Conservation (phyloP, 2,329 filamentous ascomycete species). For the Ceratocystis huliohia region DNA sequence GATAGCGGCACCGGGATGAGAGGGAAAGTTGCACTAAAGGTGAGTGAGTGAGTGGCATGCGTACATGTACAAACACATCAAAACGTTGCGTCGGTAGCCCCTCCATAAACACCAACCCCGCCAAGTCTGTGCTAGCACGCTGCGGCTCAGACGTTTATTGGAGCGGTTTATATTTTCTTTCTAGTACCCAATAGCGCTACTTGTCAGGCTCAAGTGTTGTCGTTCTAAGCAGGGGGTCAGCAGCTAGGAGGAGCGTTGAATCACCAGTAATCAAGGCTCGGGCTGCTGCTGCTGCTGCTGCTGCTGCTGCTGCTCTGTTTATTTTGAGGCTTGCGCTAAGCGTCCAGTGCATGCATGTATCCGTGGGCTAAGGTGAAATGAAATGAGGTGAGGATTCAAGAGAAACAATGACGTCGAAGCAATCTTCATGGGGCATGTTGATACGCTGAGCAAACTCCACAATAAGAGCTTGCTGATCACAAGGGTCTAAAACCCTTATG, state of each 20-base stretch:
- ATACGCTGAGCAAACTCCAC: neutral
- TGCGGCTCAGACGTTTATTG: slow-evolving; percentile 6
- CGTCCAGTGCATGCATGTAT: neutral
- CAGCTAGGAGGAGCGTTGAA: neutral
- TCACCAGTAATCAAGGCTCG: neutral
- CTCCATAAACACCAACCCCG: neutral
- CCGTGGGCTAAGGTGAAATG: neutral
- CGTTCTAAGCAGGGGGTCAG: neutral
- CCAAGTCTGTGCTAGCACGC: neutral
- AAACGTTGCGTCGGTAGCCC: neutral
- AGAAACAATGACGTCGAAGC: neutral
- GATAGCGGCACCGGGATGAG: too few relatives aligned
- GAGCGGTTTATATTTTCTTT: neutral
- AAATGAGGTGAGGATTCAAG: neutral
- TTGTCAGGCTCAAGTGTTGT: neutral
- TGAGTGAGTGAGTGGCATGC: too few relatives aligned
- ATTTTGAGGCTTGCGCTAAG: too few relatives aligned
- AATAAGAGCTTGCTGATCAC: too few relatives aligned
- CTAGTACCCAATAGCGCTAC: neutral
- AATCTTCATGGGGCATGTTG: neutral
- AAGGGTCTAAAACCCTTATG: neutral
- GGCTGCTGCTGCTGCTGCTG: neutral
- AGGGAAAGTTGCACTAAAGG: too few relatives aligned
- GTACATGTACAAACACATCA: neutral
- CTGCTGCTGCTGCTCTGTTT: neutral